Evolutionary conservation across 2,329 filamentous ascomycete species (phyloP), one percentile per base, ranked within the genome.

Genomic region (Ophiocordyceps sinensis): DNA sequence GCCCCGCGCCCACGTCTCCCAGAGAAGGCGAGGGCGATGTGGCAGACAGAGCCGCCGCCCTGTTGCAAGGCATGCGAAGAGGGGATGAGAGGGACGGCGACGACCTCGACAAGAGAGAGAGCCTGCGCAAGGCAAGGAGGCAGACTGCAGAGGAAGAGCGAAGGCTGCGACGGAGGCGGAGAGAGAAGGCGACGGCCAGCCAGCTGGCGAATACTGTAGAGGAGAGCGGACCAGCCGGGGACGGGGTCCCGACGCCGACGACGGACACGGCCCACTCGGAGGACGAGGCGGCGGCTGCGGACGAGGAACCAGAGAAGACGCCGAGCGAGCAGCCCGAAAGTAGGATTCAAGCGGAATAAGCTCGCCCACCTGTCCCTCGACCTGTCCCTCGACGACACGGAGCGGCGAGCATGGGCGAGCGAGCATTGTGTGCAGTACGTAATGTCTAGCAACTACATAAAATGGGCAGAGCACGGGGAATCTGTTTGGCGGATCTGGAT

Each of bases 71-170:
- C 37, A 80, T 95, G 60, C 76, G 86, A 35, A 75, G 79, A 38
- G 73, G 77, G 35, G 76, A 76, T 36, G 75, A 73, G 19, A 71
- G 68, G 15, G 72, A 70, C 3, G 64, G 67, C 30, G 77, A 63
- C 8, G 66, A 61, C 46, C 47, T 59, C 17, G 65, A 75, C 56
- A 65, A 71, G 61, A 61, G 77, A 43, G 71, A 79, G 51, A 75
- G 66, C 44, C 67, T 85, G 43, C 66, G 86, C 41, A 71, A 66
- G 57, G 61, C 66, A 46, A 58, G 71, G 51, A 65, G 82, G 53
- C 82, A 88, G 56, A 85, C 77, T 45, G 84, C 85, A 2, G 85
- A 91, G 50, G 82, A 85, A 47, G 85, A 93, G 61, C 68, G 85
- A 41, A 72, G 77, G 43, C 67, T 74, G 47, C 65, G 85, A 35